Conservation (phyloP, 345 rosid species). For the Noccaea bulbosa region DNA sequence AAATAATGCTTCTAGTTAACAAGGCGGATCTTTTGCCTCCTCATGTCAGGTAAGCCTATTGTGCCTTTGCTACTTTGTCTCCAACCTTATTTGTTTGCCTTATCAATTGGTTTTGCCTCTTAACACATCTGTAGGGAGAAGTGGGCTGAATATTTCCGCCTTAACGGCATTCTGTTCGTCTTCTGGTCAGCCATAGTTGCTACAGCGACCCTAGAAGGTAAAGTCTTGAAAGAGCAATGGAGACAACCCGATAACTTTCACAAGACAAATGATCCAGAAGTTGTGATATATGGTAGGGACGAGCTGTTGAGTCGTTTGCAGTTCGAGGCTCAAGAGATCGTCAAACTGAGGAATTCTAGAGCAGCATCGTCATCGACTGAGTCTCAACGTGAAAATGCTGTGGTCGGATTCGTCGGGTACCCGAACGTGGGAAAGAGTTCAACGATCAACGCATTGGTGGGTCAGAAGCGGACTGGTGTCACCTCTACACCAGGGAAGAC, state of each 20-base stretch:
- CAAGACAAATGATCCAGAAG: constrained; percentile 56
- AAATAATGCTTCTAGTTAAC: constrained; percentile 85
- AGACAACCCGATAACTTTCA: constrained; percentile 43
- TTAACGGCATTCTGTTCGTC: constrained; percentile 61
- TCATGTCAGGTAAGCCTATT: constrained; percentile 59
- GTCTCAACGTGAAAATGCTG: constrained; percentile 48
- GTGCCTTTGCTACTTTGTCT: not conserved
- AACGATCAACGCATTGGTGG: constrained; percentile 91
- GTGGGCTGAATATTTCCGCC: constrained; percentile 81
- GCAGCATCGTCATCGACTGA: constrained; percentile 37
- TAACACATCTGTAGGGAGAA: constrained; percentile 57
- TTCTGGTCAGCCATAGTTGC: constrained; percentile 99
- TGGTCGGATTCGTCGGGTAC: constrained; percentile 94
- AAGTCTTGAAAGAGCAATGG: constrained; percentile 53
- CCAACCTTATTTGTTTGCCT: constrained; percentile 13
- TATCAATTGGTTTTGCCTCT: constrained; percentile 6
- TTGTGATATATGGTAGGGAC: constrained; percentile 73
- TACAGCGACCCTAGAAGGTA: constrained; percentile 77
- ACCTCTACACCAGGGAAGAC: constrained; percentile 98
- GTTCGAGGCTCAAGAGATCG: constrained; percentile 80
- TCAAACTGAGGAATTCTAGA: constrained; percentile 56
- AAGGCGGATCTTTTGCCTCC: constrained; percentile 93
- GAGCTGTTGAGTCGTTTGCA: constrained; percentile 81
- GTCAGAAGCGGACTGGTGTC: constrained; percentile 95
- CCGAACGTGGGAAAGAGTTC: constrained; percentile 99